Evolutionary conservation across 305 asterid genomes (phyloP), one percentile per base, ranked within the genome.

Genomic region (Andrographis paniculata): DNA sequence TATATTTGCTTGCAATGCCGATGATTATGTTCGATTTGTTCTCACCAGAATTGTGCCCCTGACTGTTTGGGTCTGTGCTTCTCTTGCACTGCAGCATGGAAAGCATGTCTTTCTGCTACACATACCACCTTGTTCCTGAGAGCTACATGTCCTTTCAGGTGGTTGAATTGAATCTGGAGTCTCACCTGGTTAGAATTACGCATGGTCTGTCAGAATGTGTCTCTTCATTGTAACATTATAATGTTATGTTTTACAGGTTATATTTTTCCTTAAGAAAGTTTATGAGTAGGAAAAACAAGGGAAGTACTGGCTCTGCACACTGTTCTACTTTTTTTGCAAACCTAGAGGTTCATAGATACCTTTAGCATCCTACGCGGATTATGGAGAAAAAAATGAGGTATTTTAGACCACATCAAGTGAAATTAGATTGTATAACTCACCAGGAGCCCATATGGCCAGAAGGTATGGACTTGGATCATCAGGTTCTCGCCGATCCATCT

Each of bases 401-500:
- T 27, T 47, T 55, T 63, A 6, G 33, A 43, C 7, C 12, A 21
- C 22, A 16, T 48, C 19, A 43, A 59, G 33, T 35, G 45, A 59
- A 50, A 48, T 39, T 53, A 21, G 39, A 37, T 48, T 18, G 57
- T 50, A 45, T 38, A 52, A 60, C 59, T 18, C 73, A 91, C 99
- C 99, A 51, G 96, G 99, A 60, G 83, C 77, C 99, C 99, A 91
- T 69, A 91, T 78, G 43, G 94, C 95, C 24, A 91, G 75, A 65
- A 91, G 95, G 75, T 91, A 86, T 0, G 96, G 99, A 62, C 89
- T 83, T 68, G 96, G 94, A 67, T 91, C 99, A 75, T 87, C 95
- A n/a, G 83, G 77, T 64, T 91, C 95, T 71, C 95, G 78, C 65
- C 72, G 70, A 66, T 91, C 92, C 87, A 77, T 57, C 99, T 91